A percentile compares a stretch with the other conserved stretches of the same genome.
Conservation (phyloP, 768 basidiomycete species). For the Pleurotus platypus region DNA sequence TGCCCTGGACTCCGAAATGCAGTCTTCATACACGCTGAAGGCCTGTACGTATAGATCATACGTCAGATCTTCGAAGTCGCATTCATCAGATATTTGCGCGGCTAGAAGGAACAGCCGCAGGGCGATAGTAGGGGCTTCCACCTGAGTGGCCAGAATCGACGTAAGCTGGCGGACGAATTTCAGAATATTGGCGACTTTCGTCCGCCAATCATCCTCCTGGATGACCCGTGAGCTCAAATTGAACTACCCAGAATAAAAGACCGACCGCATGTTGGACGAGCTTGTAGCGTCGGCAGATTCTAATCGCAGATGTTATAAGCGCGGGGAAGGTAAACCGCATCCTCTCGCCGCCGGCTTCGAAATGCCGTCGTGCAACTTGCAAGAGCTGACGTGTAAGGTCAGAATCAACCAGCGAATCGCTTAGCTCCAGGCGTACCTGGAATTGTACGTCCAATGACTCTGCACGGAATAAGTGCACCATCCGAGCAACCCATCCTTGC, state of each 20-base stretch:
- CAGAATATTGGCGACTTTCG: conserved; percentile 82
- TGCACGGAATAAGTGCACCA: conserved; percentile 93
- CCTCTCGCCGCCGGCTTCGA: conserved; percentile 88
- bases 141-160: conserved; percentile 88
- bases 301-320: conserved; percentile 89
- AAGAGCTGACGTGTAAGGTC: conserved; percentile 53
- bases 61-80: conserved; percentile 91
- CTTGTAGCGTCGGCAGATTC: conserved; percentile 90
- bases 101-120: conserved; percentile 94
- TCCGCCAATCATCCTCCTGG: conserved; percentile 84
- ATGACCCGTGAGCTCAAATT: conserved; percentile 1
- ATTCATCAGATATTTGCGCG: conserved; percentile 93
- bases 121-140: conserved; percentile 90
- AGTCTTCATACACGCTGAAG: conserved; percentile 97
- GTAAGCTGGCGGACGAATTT: conserved; percentile 94
- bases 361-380: conserved; percentile 87
- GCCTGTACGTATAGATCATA: conserved; percentile 99
- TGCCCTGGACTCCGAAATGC: conserved; percentile 91
- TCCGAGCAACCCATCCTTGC: conserved; percentile 97
- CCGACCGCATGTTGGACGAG: conserved; percentile 65
- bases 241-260: conserved; percentile 14
- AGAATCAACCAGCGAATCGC: not conserved
- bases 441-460: conserved; percentile 88
- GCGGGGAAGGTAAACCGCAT: conserved; percentile 98
- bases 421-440: conserved; percentile 51